phyloP scores from a whole-genome alignment of 208 protist species.

The Wallacemonas sp. region DNA sequence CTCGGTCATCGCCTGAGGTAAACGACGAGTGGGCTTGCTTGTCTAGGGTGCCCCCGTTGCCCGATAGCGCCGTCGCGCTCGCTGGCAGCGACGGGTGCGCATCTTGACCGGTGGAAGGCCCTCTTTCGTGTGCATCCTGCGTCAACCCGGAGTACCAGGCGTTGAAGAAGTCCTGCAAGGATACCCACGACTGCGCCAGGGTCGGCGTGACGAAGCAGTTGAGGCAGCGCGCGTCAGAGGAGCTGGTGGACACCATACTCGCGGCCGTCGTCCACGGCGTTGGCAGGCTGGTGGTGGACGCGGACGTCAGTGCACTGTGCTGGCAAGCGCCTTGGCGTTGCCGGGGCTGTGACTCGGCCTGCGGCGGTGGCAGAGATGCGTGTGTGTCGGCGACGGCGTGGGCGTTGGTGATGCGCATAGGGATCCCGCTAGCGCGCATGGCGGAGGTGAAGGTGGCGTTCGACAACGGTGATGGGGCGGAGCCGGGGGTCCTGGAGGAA shows the following conservation, averaged over 20 bases:
- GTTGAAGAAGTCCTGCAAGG: slow-evolving; percentile 59
- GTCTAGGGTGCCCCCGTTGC: no score
- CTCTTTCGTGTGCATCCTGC: background rate
- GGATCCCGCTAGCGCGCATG: background rate
- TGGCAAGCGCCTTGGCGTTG: no score
- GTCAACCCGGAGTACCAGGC: slow-evolving; percentile 44
- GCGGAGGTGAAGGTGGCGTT: slow-evolving; percentile 1
- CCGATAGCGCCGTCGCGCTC: no score
- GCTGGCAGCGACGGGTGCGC: no score
- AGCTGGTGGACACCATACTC: background rate
- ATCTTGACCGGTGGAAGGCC: background rate
- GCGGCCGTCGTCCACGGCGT: background rate
- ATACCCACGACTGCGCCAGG: slow-evolving; percentile 48
- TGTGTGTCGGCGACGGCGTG: background rate
- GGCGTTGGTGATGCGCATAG: background rate
- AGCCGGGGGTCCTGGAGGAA: background rate
- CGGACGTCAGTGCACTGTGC: background rate
- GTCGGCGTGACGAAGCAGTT: slow-evolving; percentile 77
- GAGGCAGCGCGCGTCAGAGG: slow-evolving; percentile 12
- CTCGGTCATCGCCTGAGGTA: no score
- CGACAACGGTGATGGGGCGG: background rate
- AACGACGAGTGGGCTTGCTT: no score
- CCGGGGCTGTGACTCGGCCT: background rate
- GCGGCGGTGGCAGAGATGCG: background rate
- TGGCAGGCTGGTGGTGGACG: background rate